phyloP scores from a whole-genome alignment of 495 filamentous ascomycete genomes.

The Neurospora sp. region DNA sequence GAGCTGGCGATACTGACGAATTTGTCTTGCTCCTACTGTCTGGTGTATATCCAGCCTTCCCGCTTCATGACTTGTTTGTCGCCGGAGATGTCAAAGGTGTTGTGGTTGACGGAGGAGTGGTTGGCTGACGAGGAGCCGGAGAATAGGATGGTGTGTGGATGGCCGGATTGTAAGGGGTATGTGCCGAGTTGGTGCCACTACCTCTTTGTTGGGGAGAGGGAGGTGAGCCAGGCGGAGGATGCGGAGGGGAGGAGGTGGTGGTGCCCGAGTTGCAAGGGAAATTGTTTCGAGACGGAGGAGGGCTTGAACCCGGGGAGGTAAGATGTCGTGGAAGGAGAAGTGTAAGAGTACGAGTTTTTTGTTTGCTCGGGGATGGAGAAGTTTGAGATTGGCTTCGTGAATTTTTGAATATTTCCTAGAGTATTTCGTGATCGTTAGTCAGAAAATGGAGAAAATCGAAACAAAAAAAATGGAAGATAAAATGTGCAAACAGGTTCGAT shows the following conservation, averaged over 20 bases:
- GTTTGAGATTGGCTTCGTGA: background rate
- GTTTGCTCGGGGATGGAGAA: background rate
- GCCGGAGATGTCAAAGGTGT: background rate
- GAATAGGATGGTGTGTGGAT: conserved; percentile 2
- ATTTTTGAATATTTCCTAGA: background rate
- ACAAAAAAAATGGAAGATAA: background rate
- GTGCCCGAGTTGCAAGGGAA: conserved; percentile 5
- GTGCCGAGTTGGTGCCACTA: background rate
- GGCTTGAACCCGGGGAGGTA: background rate
- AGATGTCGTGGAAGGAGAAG: background rate
- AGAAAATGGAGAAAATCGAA: background rate
- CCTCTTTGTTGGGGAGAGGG: background rate
- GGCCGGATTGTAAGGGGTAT: conserved; percentile 10
- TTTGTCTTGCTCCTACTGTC: conserved; percentile 1
- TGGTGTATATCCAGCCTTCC: background rate
- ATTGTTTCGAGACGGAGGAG: background rate
- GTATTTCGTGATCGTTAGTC: background rate
- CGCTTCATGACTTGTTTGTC: conserved; percentile 3
- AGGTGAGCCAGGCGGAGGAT: background rate
- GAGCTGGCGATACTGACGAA: background rate
- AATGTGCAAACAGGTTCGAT: background rate
- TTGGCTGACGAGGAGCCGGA: background rate
- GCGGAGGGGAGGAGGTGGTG: background rate
- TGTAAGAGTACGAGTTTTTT: background rate
- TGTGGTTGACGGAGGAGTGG: conserved; percentile 8